These are phyloP conservation scores for Phaeomoniella chlamydospora DNA, from an alignment of 2,329 filamentous ascomycete species.

Conservation along the genomic window DNA sequence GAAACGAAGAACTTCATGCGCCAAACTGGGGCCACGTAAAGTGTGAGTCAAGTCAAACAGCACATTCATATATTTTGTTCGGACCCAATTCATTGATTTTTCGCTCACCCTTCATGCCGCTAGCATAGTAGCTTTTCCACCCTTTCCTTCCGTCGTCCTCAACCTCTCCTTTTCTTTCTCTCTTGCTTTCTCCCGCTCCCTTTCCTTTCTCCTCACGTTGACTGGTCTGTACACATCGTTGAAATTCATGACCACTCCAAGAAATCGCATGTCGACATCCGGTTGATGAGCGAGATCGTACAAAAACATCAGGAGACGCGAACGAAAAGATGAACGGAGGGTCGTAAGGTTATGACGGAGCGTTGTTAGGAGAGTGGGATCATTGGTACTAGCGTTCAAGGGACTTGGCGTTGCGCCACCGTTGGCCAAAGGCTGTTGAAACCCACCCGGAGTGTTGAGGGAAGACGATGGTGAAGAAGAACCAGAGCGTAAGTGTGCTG, in stretches of 20 bases:
- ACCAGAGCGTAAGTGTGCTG: constrained; percentile 8
- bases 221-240: constrained; percentile 87
- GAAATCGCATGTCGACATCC: constrained; percentile 87
- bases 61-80: too few species aligned
- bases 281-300: constrained; percentile 87
- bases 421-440: constrained; percentile 7
- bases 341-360: constrained; percentile 59
- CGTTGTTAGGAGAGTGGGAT: constrained; percentile 55
- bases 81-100: too few species aligned
- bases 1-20: too few species aligned
- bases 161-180: constrained; percentile 13
- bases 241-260: constrained; percentile 97
- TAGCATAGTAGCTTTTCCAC: constrained; percentile 1
- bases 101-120: background rate
- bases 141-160: constrained; percentile 8
- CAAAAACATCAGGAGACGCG: constrained; percentile 63
- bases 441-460: constrained; percentile 4
- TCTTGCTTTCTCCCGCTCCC: constrained; percentile 16
- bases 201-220: constrained; percentile 39
- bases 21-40: too few species aligned
- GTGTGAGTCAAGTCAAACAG: too few species aligned
- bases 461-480: constrained; percentile 10
- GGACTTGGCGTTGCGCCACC: constrained; percentile 24
- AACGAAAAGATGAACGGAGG: constrained; percentile 62
- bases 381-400: constrained; percentile 16